Base-by-base conservation (phyloP, 2,329 filamentous ascomycete genomes). In the Conoideocrella luteorostrata region DNA sequence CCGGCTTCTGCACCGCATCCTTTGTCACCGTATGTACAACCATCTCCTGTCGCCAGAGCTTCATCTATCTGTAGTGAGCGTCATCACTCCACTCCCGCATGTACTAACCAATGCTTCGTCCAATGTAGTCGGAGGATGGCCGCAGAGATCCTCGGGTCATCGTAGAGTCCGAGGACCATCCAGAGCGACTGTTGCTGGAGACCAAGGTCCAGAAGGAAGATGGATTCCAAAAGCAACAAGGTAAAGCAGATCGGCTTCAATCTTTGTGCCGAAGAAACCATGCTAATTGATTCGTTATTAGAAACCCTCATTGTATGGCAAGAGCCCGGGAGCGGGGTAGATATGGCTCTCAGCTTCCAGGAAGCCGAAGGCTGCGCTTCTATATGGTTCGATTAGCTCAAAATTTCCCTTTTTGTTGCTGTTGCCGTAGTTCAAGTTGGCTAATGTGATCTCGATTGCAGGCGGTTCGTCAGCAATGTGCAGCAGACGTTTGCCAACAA, bases 241-340 rank as follows among this genome's bases (percentile, higher is more conserved):
- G 88, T 84, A 77, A 57, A 70, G 62, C 43, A 23, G 41, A 26
- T 47, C 23, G 33, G 40, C 22, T 30, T 23, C n/a, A 13, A 12
- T 37, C 4, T 13, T 15, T 4, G 10, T n/a, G 18, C 17, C 11
- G 29, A 15, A 17, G 22, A 2, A 17, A 10, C 9, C 4, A 18
- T 15, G 9, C 13, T 39, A 17, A 43, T 26, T 26, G 9, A 29
- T 23, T 10, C 23, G 9, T 23, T 23, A 20, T 13, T 65, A 94
- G 91, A 97, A 64, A 98, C 93, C 4, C 78, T 98, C 48, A 97
- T 98, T 50, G 90, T 98, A 48, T 98, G 93, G 93, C 96, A 91
- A 30, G 93, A 97, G 62, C 79, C 82, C 4, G 67, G 62, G 47
- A 93, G 83, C 68, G 86, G 86, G 46, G 82, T 90, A 44, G 93